Evolutionary conservation across 2,329 filamentous ascomycete genomes (phyloP).

Genomic region (Chalara sp.): DNA sequence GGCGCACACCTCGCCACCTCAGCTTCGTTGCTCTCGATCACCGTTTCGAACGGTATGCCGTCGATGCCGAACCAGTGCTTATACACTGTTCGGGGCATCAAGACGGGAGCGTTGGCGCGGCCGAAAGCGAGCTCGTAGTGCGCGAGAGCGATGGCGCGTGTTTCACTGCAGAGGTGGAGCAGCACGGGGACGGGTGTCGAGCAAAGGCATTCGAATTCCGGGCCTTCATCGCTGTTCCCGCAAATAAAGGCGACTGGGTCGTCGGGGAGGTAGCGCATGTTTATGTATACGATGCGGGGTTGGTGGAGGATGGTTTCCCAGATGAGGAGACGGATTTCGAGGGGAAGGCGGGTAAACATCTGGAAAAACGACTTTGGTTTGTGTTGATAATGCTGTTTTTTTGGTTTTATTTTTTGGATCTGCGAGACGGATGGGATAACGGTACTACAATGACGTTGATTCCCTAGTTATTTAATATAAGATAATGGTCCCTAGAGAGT

Average conservation of each 20-base stretch:
- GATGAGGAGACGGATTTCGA: constrained; percentile 1
- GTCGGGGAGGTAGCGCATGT: neutral
- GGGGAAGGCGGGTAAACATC: neutral
- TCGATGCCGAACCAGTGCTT: neutral
- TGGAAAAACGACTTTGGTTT: neutral
- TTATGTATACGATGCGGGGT: neutral
- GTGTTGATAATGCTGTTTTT: neutral
- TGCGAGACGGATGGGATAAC: too few species aligned
- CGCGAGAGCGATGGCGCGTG: neutral
- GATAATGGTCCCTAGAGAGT: too few species aligned
- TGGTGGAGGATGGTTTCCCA: constrained; percentile 1
- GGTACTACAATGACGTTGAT: too few species aligned
- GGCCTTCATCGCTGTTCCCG: neutral
- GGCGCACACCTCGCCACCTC: neutral
- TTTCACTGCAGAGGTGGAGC: constrained; percentile 2
- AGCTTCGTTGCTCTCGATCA: neutral
- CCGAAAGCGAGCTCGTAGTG: constrained; percentile 1
- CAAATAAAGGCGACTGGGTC: neutral
- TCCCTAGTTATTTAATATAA: too few species aligned
- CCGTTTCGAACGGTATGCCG: neutral
- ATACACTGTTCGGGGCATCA: neutral
- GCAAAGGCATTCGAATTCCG: neutral
- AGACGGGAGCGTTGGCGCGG: neutral
- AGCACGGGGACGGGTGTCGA: neutral
- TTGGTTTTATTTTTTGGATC: too few species aligned